Evolutionary conservation across 352 stramenopile genomes (phyloP).

Genomic region (Pythium monospermum): DNA sequence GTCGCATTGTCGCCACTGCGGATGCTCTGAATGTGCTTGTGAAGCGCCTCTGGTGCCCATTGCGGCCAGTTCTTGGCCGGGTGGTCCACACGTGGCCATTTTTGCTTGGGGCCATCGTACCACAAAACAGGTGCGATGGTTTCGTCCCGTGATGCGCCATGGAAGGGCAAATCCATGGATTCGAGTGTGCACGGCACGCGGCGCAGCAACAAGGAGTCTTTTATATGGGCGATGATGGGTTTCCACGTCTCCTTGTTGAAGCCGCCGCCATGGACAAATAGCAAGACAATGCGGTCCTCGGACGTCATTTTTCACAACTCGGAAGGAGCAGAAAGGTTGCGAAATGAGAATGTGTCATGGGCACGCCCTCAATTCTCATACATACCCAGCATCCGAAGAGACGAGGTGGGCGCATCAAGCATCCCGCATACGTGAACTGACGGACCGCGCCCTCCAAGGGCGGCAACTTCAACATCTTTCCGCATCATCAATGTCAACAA

Average conservation of each 20-base stretch:
- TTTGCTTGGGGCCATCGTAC: conserved; percentile 1
- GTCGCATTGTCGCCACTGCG: neutral
- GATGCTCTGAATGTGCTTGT: conserved; percentile 9
- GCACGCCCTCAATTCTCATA: too few relatives aligned
- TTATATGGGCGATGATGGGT: conserved; percentile 28
- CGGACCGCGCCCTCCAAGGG: too few relatives aligned
- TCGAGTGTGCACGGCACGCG: conserved; percentile 15
- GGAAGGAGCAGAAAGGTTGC: too few relatives aligned
- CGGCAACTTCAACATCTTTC: neutral
- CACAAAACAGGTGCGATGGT: conserved; percentile 17
- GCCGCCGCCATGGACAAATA: conserved; percentile 36
- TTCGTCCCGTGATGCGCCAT: conserved; percentile 26
- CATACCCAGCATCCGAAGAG: too few relatives aligned
- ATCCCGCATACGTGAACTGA: too few relatives aligned
- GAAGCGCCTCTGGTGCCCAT: conserved; percentile 5
- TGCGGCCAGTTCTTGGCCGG: conserved; percentile 3
- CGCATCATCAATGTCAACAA: neutral
- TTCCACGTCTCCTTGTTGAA: conserved; percentile 38
- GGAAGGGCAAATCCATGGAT: conserved; percentile 31
- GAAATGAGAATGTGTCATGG: too few relatives aligned
- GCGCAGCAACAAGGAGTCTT: conserved; percentile 18
- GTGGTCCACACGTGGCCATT: conserved; percentile 4
- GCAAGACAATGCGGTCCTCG: conserved; percentile 11
- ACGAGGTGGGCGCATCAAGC: too few relatives aligned
- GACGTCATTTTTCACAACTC: neutral